Base-by-base conservation (phyloP, 495 filamentous ascomycete species). In the Aspergillus bridgeri region DNA sequence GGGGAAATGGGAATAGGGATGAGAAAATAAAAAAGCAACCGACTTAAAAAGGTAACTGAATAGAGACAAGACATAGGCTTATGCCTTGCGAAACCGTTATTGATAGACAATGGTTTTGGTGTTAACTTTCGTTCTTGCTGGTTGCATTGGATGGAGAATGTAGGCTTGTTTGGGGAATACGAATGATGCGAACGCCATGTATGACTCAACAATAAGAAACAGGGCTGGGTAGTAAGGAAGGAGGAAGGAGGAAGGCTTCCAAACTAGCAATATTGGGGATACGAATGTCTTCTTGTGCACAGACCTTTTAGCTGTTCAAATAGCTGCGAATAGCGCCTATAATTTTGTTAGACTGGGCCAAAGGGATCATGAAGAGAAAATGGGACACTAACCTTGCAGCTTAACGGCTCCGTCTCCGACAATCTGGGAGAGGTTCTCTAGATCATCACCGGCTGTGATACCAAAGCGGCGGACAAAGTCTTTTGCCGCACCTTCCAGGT, bases 401-500 rank as follows among this genome's bases (percentile, higher is more conserved):
- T 84, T 86, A 42, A 77, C 81, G 18, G 91, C 92, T 20, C 90
- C 94, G 65, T 96, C 91, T 5, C 94, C 94, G 13, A 96, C 69
- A 49, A 89, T 79, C 59, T 85, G 81, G 4, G 87, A 87, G 59
- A 97, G 69, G 68, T 95, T 95, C 70, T 98, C 95, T 42, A 98
- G 69, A 71, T 98, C 94, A 68, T 98, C 94, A 44, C 89, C 91
- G 38, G 93, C 92, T 3, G 93, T 98, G 59, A 96, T 88, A 3
- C 94, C 94, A 66, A 98, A 98, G 63, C 89, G 89, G 50, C 95
- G 82, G 20, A 97, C 84, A 72, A 98, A 93, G 71, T 98, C 95
- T 77, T 89, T 94, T 21, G 94, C 94, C 0, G 91, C 91, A n/a
- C 72, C 79, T 72, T 98, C 94, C 55, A 98, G 72, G 65, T 96